phyloP scores from a whole-genome alignment of 2,329 filamentous ascomycete species.

The Periconia sp. region DNA sequence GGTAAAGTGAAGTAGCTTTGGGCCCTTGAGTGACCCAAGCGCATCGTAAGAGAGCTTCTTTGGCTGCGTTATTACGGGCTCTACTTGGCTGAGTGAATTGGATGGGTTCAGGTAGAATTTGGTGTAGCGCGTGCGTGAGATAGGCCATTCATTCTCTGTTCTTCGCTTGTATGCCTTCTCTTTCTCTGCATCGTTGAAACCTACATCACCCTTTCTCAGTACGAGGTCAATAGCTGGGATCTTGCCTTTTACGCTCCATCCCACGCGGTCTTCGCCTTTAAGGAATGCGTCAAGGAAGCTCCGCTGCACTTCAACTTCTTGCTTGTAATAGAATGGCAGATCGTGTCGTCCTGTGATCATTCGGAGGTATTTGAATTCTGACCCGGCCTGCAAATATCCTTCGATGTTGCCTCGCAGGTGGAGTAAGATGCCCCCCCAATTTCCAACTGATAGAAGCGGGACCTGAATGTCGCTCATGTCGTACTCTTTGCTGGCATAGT shows the following conservation, averaged over 20 bases:
- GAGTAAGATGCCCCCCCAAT: conserved; percentile 74
- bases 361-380: conserved; percentile 70
- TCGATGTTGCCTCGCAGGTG: conserved; percentile 73
- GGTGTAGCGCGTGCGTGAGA: conserved; percentile 68
- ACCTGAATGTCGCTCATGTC: conserved; percentile 70
- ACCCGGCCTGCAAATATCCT: conserved; percentile 68
- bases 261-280: conserved; percentile 67
- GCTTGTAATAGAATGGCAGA: conserved; percentile 73
- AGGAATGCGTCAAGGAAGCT: conserved; percentile 75
- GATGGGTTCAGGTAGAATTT: conserved; percentile 64
- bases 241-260: conserved; percentile 66
- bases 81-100: conserved; percentile 46
- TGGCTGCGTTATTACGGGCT: conserved; percentile 30
- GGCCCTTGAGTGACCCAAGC: conserved; percentile 62
- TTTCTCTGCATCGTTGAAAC: conserved; percentile 67
- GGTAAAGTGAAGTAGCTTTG: conserved; percentile 63
- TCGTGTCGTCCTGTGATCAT: conserved; percentile 75
- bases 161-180: conserved; percentile 64
- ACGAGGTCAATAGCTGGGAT: conserved; percentile 66
- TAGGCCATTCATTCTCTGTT: conserved; percentile 69
- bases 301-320: conserved; percentile 71
- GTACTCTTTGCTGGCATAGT: conserved; percentile 71
- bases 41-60: conserved; percentile 64
- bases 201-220: conserved; percentile 70
- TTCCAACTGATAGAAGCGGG: conserved; percentile 69